Conservation (phyloP, 306 rosid species). For the Bauhinia variegata region DNA sequence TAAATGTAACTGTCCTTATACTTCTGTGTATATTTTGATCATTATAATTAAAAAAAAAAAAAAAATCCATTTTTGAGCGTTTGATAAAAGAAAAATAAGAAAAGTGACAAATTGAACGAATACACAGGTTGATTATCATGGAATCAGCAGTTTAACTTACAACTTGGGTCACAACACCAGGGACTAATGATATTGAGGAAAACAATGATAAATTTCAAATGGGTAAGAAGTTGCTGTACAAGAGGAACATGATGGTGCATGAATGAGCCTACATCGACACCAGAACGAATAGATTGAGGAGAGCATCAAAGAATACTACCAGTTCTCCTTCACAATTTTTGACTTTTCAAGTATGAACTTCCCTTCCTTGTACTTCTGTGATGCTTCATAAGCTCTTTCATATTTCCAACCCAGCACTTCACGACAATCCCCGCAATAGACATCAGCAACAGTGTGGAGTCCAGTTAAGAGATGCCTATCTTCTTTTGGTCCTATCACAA, state of each 20-base stretch:
- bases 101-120: constrained; percentile 26
- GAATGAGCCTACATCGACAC: constrained; percentile 40
- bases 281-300: constrained; percentile 42
- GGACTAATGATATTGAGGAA: constrained; percentile 43
- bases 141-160: constrained; percentile 47
- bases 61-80: constrained; percentile 15
- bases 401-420: constrained; percentile 97
- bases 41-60: neutral
- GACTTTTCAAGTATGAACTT: constrained; percentile 94
- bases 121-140: constrained; percentile 42
- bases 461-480: constrained; percentile 92
- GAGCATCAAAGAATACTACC: constrained; percentile 59
- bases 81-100: no score
- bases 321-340: constrained; percentile 86
- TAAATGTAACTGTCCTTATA: no score
- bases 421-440: constrained; percentile 79
- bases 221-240: constrained; percentile 62
- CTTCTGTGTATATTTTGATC: no score
- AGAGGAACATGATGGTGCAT: constrained; percentile 44
- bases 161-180: constrained; percentile 42
- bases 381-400: constrained; percentile 82
- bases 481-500: constrained; percentile 81
- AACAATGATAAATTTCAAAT: constrained; percentile 56
- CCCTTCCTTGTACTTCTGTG: constrained; percentile 98
- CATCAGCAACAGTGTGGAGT: constrained; percentile 94